These are phyloP conservation scores for Durotheca rogersii DNA, from an alignment of 495 filamentous ascomycete genomes.

Conservation along the genomic window DNA sequence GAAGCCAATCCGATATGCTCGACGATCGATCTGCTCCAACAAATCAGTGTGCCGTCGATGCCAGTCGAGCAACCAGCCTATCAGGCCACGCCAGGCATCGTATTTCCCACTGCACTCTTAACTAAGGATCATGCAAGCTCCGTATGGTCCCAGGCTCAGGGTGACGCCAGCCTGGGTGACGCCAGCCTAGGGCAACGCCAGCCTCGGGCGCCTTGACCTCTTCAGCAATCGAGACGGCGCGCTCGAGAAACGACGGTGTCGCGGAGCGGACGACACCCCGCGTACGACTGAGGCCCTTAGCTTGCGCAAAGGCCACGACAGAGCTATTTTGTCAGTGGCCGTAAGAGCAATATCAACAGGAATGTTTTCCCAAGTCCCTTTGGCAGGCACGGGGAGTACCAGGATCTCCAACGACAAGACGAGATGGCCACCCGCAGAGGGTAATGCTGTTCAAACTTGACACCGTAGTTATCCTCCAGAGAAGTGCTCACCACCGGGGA, in stretches of 20 bases:
- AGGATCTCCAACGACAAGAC: slow-evolving; percentile 55
- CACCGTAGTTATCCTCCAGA: slow-evolving; percentile 55
- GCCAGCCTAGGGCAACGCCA: slow-evolving; percentile 46
- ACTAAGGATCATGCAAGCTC: slow-evolving; percentile 62
- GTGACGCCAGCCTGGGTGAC: slow-evolving; percentile 41
- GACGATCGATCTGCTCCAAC: slow-evolving; percentile 38
- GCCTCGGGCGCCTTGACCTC: slow-evolving; percentile 28
- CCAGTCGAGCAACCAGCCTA: slow-evolving; percentile 51
- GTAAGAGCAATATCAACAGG: slow-evolving; percentile 62
- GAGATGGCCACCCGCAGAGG: slow-evolving; percentile 69
- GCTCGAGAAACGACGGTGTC: slow-evolving; percentile 30
- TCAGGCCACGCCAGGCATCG: slow-evolving; percentile 45
- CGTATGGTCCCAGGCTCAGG: slow-evolving; percentile 63
- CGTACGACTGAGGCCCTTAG: slow-evolving; percentile 29
- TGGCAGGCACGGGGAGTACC: slow-evolving; percentile 55
- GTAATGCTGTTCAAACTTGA: slow-evolving; percentile 49
- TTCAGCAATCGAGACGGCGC: slow-evolving; percentile 43
- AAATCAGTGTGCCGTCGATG: slow-evolving; percentile 55
- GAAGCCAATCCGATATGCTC: slow-evolving; percentile 46
- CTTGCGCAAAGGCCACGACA: slow-evolving; percentile 51
- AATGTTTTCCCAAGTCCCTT: slow-evolving; percentile 49
- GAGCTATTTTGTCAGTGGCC: slow-evolving; percentile 67
- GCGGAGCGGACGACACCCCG: slow-evolving; percentile 24
- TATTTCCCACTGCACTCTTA: slow-evolving; percentile 66
- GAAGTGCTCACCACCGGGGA: slow-evolving; percentile 70